Evolutionary conservation across 2,329 filamentous ascomycete genomes (phyloP), one percentile per base, ranked within the genome.

Genomic region (Nemania sp.): DNA sequence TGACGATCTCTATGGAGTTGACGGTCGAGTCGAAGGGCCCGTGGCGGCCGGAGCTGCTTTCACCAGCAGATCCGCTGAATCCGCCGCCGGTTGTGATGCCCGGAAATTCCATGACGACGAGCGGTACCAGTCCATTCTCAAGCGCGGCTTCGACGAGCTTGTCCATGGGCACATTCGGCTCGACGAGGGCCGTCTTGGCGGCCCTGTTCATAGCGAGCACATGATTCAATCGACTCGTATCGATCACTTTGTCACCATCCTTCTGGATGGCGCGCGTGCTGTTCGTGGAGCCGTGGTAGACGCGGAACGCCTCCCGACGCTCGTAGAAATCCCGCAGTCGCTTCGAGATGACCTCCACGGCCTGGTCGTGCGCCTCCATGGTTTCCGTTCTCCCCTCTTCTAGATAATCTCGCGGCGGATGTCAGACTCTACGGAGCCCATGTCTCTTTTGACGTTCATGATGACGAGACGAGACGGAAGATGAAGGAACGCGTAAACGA

Each of bases 221-320:
- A 72, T 84, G 81, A 65, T 79, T 81, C 10, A 93, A 81, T 3
- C 72, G 70, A 73, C 86, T 88, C 39, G 88, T 91, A 72, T 91
- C 88, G 57, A 93, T 79, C 10, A 86, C 83, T 67, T 83, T 84
- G 71, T 81, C 79, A 12, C 74, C 71, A 47, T 74, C 75, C 32
- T 80, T 79, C 18, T 78, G 75, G 7, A 80, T 80, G 25, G 82
- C 81, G 7, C 90, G 86, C 39, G 90, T 92, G 74, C 86, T 90
- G 76, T 91, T 92, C 25, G 90, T 92, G 0, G 88, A 87, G 62
- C 90, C 90, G 75, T 92, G 90, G 68, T 87, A 90, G 71, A 92
- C 87, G n/a, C 89, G 83, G 74, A 90, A 92, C 2, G 87, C 83
- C 70, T 78, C 73, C 59, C 77, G 73, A 7, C 67, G 71, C 2